Conservation (phyloP, 768 basidiomycete genomes). For the Boletus reticulatus region DNA sequence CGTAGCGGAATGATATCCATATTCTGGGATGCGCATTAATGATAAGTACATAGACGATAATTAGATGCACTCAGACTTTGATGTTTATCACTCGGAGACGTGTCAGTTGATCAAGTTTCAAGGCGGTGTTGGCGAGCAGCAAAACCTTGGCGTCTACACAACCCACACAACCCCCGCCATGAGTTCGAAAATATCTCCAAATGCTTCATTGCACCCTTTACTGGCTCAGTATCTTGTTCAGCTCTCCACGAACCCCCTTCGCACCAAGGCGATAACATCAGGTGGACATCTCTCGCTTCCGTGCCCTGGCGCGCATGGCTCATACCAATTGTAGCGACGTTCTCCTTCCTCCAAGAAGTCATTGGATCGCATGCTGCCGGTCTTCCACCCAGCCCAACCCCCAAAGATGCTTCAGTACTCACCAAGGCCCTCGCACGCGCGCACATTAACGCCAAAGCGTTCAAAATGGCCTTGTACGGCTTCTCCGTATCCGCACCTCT, state of each 20-base stretch:
- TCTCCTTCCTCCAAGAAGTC: constrained; percentile 78
- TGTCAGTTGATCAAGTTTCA: background rate
- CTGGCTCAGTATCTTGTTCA: constrained; percentile 69
- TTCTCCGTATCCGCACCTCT: constrained; percentile 82
- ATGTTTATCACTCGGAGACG: too few species aligned
- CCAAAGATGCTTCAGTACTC: constrained; percentile 54
- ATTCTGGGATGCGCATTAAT: constrained; percentile 10
- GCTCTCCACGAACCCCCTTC: constrained; percentile 65
- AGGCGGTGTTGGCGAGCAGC: background rate
- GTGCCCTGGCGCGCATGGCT: background rate
- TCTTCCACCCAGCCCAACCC: constrained; percentile 46
- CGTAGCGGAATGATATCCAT: constrained; percentile 26
- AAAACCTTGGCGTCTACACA: too few species aligned
- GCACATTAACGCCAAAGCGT: constrained; percentile 65
- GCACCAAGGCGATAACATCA: constrained; percentile 79
- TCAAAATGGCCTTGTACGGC: constrained; percentile 85
- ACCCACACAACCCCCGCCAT: constrained; percentile 24
- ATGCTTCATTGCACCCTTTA: constrained; percentile 39
- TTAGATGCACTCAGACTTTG: too few species aligned
- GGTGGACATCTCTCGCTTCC: constrained; percentile 37
- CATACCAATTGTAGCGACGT: constrained; percentile 34
- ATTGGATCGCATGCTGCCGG: constrained; percentile 72
- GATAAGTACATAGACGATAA: constrained; percentile 8
- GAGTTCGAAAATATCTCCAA: constrained; percentile 32
- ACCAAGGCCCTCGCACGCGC: constrained; percentile 50